Base-by-base conservation (phyloP, 2,329 filamentous ascomycete genomes). In the Simplicillium aogashimaense region DNA sequence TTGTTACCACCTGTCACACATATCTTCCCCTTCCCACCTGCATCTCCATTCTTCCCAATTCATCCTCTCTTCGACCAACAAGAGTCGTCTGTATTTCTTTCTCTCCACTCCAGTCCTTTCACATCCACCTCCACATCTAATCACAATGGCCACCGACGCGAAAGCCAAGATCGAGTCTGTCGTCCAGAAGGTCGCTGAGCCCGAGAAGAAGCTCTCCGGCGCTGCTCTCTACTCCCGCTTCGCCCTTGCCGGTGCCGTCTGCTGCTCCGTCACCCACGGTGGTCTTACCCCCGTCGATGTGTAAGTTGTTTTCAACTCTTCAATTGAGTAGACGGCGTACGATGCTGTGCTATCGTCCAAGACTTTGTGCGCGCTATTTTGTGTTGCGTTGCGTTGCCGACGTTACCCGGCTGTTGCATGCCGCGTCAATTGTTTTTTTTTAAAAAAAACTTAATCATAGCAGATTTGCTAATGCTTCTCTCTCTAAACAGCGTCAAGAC, bases 191-290 rank as follows among this genome's bases (percentile, higher is more conserved):
- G 55, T 60, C 51, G 20, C 20, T 25, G 20, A 25, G 20, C 20
- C 30, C 11, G 30, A 32, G 12, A 5, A 57, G 48, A 61, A 68
- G 62, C 63, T 65, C 47, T 60, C 59, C 48, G 70, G 69, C 51
- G 4, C 88, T 52, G 71, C 65, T 45, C 86, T 98, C 56, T 97
- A 97, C 82, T 86, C 86, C 57, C 81, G 87, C 69, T 95, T 95
- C 74, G 90, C 92, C 70, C 84, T 98, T 58, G 89, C 92, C 58
- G 92, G 92, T 71, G 92, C 92, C 57, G 73, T 97, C 75, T 95
- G 92, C 82, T 98, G 92, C 71, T 92, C 89, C 56, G 73, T 97
- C 71, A 98, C 92, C 62, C 92, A 98, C 79, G 92, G 90, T 68
- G 84, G 77, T 60, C 81, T 97, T 58, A 98, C 92, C 54, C 92